Conservation (phyloP, 1,284 basidiomycete genomes). For the Taiwanofungus camphoratus region DNA sequence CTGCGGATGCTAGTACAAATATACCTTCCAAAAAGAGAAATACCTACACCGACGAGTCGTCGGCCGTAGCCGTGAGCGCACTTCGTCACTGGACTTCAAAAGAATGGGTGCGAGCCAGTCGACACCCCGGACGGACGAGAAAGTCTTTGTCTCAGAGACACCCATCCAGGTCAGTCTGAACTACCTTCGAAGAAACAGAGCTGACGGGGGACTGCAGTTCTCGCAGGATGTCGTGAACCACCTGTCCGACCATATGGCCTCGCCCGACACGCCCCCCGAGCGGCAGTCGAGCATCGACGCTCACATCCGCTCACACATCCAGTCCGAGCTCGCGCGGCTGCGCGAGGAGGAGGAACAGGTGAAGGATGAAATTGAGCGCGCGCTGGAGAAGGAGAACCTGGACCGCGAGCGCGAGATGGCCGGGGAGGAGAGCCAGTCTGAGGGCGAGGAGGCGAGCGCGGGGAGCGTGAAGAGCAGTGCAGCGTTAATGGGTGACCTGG, state of each 20-base stretch:
- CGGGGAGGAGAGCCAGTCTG: slow-evolving; percentile 30
- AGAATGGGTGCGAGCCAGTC: slow-evolving; percentile 67
- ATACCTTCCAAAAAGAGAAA: background rate
- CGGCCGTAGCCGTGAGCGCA: background rate
- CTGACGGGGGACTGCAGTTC: slow-evolving; percentile 43
- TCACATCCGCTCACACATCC: slow-evolving; percentile 61
- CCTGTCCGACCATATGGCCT: slow-evolving; percentile 56
- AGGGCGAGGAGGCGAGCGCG: slow-evolving; percentile 26
- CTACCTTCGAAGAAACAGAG: background rate
- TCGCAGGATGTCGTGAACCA: slow-evolving; percentile 71
- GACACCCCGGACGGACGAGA: slow-evolving; percentile 44
- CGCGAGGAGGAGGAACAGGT: slow-evolving; percentile 63
- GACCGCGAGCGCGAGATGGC: slow-evolving; percentile 58
- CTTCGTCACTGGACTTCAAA: background rate
- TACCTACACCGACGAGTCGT: background rate
- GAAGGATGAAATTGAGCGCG: slow-evolving; percentile 58
- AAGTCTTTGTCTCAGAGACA: slow-evolving; percentile 57
- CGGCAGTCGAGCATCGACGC: slow-evolving; percentile 68
- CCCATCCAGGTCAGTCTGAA: slow-evolving; percentile 55
- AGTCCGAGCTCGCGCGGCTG: slow-evolving; percentile 55
- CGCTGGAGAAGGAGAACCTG: slow-evolving; percentile 76
- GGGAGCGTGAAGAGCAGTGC: slow-evolving; percentile 55
- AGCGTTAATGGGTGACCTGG: slow-evolving; percentile 63
- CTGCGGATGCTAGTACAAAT: too few relatives aligned
- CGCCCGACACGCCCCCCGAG: slow-evolving; percentile 52